Base-by-base conservation (phyloP, 1,139 yeast genomes). In the Saccharomycopsis hybrid region DNA sequence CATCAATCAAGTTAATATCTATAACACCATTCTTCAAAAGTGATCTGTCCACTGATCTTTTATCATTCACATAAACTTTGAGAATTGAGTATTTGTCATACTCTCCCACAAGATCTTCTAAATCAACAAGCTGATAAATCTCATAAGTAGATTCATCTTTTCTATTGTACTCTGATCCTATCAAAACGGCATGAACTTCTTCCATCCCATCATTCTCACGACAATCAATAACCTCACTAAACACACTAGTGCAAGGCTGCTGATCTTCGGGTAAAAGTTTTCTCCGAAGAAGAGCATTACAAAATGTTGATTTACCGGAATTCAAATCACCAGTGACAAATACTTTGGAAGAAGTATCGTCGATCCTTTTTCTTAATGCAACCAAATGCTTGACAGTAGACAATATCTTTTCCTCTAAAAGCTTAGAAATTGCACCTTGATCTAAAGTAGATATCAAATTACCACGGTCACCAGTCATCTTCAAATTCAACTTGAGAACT, bases 311-410 rank as follows among this genome's bases (percentile, higher is more conserved):
- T 63, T 94, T 94, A 3, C 99, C 99, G 0, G 98, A 86, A 65
- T 94, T 94, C 59, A 94, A 76, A 65, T 94, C 99, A 45, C 99
- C 99, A 1, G 98, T 94, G 38, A 94, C 90, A 59, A 94, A 80
- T 1, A 94, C 97, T 60, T 90, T 92, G 2, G 97, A 90, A 0
- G 94, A 77, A 0, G 94, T 88, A 60, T 94, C 97, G 59, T 86
- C 95, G 31, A 94, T 84, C 58, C 99, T 76, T 47, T 83, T 94
- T 55, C 80, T 80, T 55, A 94, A 70, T 31, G 89, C 80, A n/a
- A 69, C 62, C 51, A 92, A 68, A 61, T 90, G 96, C 57, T 78
- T 79, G 25, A 78, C 68, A 28, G 85, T 78, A 47, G 54, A 52
- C 13, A 32, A 39, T 66, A 86, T 71, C 59, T 82, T 82, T 54